A percentile compares a stretch with the other conserved stretches of the same genome.
Evolutionary conservation across 2,329 filamentous ascomycete species (phyloP).

Genomic region (Aspergillus nomiae): DNA sequence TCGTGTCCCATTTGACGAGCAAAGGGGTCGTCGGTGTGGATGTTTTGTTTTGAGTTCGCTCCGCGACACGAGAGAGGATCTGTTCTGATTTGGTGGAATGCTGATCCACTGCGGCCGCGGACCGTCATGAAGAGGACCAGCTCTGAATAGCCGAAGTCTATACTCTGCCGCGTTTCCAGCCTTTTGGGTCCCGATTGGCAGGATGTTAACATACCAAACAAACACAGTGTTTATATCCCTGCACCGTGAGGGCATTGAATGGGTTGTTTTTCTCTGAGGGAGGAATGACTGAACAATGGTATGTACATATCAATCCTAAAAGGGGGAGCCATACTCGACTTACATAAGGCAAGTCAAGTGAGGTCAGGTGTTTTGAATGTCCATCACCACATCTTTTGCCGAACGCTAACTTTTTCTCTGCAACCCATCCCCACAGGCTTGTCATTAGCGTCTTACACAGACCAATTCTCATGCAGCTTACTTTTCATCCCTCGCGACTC

Average conservation of each 20-base stretch:
- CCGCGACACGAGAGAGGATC: background rate
- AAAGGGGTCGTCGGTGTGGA: conserved; percentile 4
- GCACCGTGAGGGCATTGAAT: background rate
- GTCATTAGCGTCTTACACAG: background rate
- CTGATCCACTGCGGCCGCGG: background rate
- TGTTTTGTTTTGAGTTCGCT: background rate
- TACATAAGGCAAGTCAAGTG: background rate
- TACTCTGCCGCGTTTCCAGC: background rate
- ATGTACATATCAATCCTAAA: background rate
- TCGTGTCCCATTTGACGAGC: background rate
- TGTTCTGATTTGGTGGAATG: background rate
- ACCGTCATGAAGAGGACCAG: background rate
- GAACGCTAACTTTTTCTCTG: background rate
- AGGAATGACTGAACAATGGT: background rate
- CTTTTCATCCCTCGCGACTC: background rate
- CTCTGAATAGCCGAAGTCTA: background rate
- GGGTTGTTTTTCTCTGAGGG: background rate
- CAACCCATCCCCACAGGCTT: background rate
- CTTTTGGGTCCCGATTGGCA: background rate
- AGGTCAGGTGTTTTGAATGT: background rate
- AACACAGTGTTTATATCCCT: background rate
- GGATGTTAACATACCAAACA: background rate
- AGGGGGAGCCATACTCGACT: background rate
- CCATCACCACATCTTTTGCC: too few relatives aligned
- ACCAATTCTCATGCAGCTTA: background rate